Evolutionary conservation across 441 rosid species (phyloP), one percentile per base, ranked within the genome.

Genomic region (Eutrema salsugineum): DNA sequence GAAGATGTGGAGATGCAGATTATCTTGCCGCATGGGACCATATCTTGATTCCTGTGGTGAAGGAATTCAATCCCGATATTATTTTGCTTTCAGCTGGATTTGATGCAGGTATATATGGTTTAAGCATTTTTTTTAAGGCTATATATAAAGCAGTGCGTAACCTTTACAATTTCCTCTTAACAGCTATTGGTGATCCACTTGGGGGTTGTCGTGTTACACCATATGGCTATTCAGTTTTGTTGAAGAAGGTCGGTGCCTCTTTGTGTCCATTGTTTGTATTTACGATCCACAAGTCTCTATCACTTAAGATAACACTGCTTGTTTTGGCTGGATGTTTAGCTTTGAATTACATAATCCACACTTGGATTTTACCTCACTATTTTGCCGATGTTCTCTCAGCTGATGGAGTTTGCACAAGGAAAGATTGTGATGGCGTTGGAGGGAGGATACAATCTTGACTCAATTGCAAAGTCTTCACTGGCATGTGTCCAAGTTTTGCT

Each of bases 11-110:
- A 39, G 95, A 95, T 84, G 90, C 96, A 36, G 99, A 95, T 78
- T 95, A 95, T 81, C 81, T 93, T 73, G 97, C 93, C 7, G 96
- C 81, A 36, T 95, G 98, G 99, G 99, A 95, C 81, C 92, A 93
- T 81, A 79, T 95, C 58, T 83, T 95, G 81, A 68, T 95, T 70
- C 98, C 97, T 60, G 94, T 95, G 74, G 89, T 86, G 2, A 88
- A 81, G 80, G 88, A 93, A 69, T 95, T 89, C 50, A 79, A 80
- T 71, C 99, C 99, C 0, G 94, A 93, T 75, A 78, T 95, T 75
- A 79, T 95, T 35, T 63, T 95, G 30, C 54, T 95, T 46, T 95
- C 97, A 70, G 99, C 98, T 19, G 99, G 98, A 77, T 95, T 92
- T 80, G 99, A 95, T 88, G 97, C 99, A 89, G 99, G 99, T 92